These are phyloP conservation scores for Thuja plicata DNA, from an alignment of 83 land plant species.

Conservation along the genomic window DNA sequence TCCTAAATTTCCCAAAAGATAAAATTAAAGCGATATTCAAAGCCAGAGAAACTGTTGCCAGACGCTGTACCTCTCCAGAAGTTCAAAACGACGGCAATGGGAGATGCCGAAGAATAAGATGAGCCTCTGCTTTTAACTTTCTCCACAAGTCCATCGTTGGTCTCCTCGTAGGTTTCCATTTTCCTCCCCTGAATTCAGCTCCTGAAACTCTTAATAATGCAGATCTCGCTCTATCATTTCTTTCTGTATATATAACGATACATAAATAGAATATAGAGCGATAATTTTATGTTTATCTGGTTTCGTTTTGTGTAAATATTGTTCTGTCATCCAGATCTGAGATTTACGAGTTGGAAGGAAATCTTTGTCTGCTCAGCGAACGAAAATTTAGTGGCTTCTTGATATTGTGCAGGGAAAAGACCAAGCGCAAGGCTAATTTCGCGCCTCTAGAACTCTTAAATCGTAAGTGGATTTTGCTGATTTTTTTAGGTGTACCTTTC, in stretches of 20 bases:
- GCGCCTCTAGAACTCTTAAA: too few species aligned
- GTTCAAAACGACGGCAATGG: constrained; percentile 48
- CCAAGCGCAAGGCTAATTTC: too few species aligned
- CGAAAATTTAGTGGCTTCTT: too few species aligned
- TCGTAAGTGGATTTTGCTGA: too few species aligned
- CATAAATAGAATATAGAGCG: not conserved
- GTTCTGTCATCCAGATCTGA: not conserved
- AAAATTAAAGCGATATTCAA: not conserved
- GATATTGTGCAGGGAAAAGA: too few species aligned
- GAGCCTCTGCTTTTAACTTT: constrained; percentile 33
- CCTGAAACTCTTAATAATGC: not conserved
- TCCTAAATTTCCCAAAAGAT: not conserved
- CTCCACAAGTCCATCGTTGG: constrained; percentile 28
- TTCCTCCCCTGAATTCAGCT: not conserved
- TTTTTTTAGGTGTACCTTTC: too few species aligned
- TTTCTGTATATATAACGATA: not conserved
- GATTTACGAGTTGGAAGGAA: too few species aligned
- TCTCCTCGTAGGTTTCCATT: constrained; percentile 36
- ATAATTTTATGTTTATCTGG: not conserved
- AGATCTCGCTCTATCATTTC: not conserved
- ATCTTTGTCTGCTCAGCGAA: too few species aligned
- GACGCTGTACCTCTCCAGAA: constrained; percentile 66
- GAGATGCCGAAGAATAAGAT: constrained; percentile 34
- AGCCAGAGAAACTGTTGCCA: not conserved
- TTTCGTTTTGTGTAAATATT: too few species aligned